A percentile compares a stretch with the other conserved stretches of the same genome.
These are phyloP conservation scores for Eucalyptus victrix DNA, from an alignment of 345 rosid genomes.

Conservation along the genomic window DNA sequence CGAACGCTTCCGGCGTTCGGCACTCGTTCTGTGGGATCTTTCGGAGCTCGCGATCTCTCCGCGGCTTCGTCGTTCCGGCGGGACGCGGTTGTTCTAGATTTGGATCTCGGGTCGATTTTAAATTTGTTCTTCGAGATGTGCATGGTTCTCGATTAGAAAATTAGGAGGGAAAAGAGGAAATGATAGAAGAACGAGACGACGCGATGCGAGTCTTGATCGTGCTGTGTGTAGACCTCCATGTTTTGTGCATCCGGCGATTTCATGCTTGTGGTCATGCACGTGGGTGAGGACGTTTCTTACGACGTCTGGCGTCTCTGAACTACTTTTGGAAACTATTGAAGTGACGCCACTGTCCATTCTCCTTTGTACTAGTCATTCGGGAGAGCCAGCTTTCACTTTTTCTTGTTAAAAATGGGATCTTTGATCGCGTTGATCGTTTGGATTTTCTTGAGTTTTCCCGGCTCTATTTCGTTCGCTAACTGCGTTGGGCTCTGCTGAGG, in stretches of 20 bases:
- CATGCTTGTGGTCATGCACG: neutral
- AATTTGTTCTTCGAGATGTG: neutral
- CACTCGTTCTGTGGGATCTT: neutral
- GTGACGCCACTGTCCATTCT: neutral
- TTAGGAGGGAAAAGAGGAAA: neutral
- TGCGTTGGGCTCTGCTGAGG: neutral
- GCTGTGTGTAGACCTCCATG: neutral
- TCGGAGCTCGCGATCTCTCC: neutral
- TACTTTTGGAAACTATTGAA: neutral
- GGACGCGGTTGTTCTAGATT: neutral
- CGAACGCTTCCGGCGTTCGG: neutral
- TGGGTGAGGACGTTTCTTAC: neutral
- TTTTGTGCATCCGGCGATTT: neutral
- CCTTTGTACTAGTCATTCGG: neutral
- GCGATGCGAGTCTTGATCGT: neutral
- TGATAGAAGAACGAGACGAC: neutral
- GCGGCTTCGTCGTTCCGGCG: neutral
- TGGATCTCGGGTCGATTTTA: neutral
- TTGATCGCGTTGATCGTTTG: neutral
- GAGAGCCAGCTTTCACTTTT: neutral
- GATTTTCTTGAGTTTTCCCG: neutral
- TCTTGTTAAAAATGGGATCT: neutral
- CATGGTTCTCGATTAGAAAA: neutral
- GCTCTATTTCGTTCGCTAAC: neutral
- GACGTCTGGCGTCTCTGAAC: neutral